Conservation (phyloP, 2,329 filamentous ascomycete genomes). For the Talaromyces verruculosus region DNA sequence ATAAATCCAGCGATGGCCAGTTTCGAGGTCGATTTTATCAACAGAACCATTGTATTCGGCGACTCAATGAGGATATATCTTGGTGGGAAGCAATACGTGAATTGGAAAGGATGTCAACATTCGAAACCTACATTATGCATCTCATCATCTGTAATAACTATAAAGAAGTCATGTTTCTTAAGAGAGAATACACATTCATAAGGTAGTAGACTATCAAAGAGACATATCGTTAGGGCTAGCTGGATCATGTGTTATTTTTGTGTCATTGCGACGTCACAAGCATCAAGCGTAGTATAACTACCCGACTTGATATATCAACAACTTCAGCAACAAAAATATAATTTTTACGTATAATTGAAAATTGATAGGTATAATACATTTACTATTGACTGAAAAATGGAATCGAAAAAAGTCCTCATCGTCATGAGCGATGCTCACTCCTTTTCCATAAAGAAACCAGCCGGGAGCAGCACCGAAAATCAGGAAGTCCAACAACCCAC, state of each 20-base stretch:
- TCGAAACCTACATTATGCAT: neutral
- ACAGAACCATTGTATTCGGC: neutral
- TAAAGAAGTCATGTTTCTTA: neutral
- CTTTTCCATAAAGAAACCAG: conserved; percentile 38
- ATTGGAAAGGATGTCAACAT: neutral
- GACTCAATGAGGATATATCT: neutral
- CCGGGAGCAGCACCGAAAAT: conserved; percentile 24
- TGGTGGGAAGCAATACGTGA: neutral
- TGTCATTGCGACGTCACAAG: neutral
- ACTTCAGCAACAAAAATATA: neutral
- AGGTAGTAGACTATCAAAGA: neutral
- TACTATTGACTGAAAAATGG: conserved; percentile 22
- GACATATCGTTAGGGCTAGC: neutral
- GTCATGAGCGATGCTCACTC: conserved; percentile 46
- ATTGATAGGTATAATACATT: neutral
- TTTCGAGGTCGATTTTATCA: neutral
- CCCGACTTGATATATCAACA: neutral
- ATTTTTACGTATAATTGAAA: neutral
- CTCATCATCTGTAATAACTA: neutral
- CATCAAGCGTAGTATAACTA: neutral
- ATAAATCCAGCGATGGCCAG: neutral
- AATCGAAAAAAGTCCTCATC: conserved; percentile 45
- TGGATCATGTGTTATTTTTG: neutral
- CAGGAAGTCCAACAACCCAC: conserved; percentile 33
- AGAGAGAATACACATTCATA: neutral